Percentiles rank a stretch among this genome's conserved stretches.
phyloP scores from a whole-genome alignment of 768 basidiomycete genomes.

The Suillus bovinus region DNA sequence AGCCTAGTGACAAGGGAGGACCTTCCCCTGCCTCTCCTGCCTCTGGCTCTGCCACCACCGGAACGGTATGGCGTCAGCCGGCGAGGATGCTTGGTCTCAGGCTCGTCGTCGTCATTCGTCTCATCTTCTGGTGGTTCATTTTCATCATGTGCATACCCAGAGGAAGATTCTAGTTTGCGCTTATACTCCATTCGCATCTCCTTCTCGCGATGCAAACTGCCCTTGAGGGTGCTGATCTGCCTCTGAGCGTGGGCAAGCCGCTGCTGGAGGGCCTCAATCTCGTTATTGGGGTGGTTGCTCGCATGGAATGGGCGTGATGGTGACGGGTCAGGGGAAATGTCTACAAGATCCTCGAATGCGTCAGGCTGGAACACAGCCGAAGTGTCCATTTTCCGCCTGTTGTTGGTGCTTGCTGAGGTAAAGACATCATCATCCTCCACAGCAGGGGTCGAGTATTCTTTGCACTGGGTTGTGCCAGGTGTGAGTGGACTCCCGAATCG shows the following conservation, averaged over 20 bases:
- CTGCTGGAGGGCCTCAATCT: constrained; percentile 80
- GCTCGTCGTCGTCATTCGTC: constrained; percentile 49
- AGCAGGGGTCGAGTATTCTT: constrained; percentile 59
- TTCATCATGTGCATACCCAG: constrained; percentile 37
- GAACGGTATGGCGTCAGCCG: constrained; percentile 58
- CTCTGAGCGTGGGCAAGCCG: constrained; percentile 84
- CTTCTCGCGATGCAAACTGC: constrained; percentile 80
- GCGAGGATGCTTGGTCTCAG: constrained; percentile 36
- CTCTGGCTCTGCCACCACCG: constrained; percentile 42
- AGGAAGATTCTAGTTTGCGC: constrained; percentile 49
- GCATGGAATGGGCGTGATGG: constrained; percentile 63
- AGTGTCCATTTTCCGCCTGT: constrained; percentile 57
- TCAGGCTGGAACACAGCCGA: constrained; percentile 48
- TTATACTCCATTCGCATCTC: constrained; percentile 71
- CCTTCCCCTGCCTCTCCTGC: constrained; percentile 54
- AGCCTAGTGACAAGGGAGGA: constrained; percentile 61
- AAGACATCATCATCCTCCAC: constrained; percentile 68
- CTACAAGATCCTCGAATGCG: constrained; percentile 44
- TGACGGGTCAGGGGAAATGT: constrained; percentile 65
- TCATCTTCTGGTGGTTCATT: constrained; percentile 42
- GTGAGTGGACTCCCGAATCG: constrained; percentile 75
- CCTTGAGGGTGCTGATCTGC: constrained; percentile 80
- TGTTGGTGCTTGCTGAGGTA: constrained; percentile 60
- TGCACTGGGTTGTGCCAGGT: constrained; percentile 49
- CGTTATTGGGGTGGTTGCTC: constrained; percentile 74